Evolutionary conservation across 2,329 filamentous ascomycete genomes (phyloP), one percentile per base, ranked within the genome.

Genomic region (Colletotrichum costaricense): DNA sequence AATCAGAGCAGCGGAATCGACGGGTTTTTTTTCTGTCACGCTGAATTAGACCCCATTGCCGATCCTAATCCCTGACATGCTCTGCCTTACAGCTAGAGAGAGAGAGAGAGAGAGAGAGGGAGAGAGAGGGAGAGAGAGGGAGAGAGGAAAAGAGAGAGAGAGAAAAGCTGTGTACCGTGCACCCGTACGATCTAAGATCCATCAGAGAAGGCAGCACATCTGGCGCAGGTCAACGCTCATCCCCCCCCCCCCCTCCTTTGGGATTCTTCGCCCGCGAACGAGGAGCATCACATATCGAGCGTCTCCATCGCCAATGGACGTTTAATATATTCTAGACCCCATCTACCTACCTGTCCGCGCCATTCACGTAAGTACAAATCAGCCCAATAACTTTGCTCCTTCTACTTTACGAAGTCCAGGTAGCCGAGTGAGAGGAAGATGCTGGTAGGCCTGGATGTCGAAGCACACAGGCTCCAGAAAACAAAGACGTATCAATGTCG

Each of bases 291-390:
- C 22, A 8, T 19, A 33, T 46, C 56, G 22, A 57, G 11, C 16
- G 35, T 62, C 35, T 60, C 62, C 65, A 64, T 63, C 26, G 7
- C n/a, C 28, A 63, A 56, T 56, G 67, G 46, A 55, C 11, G 57
- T 38, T 66, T 71, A 66, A 57, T 66, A 35, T 69, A 57, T 49
- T 24, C 35, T 58, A 38, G 33, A 66, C 56, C 38, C 60, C 55
- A 42, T 72, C 58, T 59, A 42, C 38, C 30, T 55, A 11, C 24
- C 14, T 38, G 28, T 35, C 57, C 59, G 35, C 54, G 52, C 58
- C 69, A 52, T 63, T 69, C 65, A 46, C 54, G 6, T 26, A 62
- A 19, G 22, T 46, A 35, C 24, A 8, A 14, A 16, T n/a, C 8
- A 22, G 12, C 54, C 35, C 56, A 35, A 35, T 33, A 46, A 46